phyloP scores from a whole-genome alignment of 1,284 basidiomycete species.

The Violaceomyces palustris region DNA sequence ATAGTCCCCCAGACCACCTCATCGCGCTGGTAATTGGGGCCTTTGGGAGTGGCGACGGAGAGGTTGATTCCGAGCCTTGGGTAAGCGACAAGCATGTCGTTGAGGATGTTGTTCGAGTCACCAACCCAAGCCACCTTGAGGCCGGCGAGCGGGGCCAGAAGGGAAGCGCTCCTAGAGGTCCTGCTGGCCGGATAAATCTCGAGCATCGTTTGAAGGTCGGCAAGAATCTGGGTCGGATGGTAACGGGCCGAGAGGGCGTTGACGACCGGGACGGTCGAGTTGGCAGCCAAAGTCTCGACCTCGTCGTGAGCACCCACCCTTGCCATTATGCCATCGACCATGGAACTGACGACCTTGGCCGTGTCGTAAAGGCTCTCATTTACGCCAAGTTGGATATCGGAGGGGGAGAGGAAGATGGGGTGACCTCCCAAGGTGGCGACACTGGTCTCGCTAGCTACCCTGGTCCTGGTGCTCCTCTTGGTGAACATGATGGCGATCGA shows the following conservation, averaged over 20 bases:
- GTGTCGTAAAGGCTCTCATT: constrained; percentile 85
- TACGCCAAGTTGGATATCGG: constrained; percentile 93
- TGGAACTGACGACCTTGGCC: constrained; percentile 74
- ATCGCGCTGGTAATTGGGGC: constrained; percentile 68
- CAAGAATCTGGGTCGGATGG: constrained; percentile 93
- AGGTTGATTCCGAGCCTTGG: constrained; percentile 85
- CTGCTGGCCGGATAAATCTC: constrained; percentile 58
- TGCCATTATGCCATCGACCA: constrained; percentile 96
- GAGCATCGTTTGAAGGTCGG: constrained; percentile 83
- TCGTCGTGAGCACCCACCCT: constrained; percentile 87
- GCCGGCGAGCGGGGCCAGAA: constrained; percentile 43
- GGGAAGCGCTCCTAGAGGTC: constrained; percentile 58
- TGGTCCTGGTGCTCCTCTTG: constrained; percentile 88
- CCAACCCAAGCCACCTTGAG: constrained; percentile 72
- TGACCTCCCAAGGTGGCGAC: constrained; percentile 60
- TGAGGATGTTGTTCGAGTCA: constrained; percentile 90
- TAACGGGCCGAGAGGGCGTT: constrained; percentile 92
- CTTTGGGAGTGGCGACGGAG: constrained; percentile 72
- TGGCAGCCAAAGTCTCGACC: constrained; percentile 81
- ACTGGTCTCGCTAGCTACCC: constrained; percentile 76
- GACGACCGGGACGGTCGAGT: constrained; percentile 87
- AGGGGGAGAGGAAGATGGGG: constrained; percentile 83
- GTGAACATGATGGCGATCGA: constrained; percentile 84
- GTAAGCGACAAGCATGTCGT: constrained; percentile 93
- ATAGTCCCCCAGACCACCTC: constrained; percentile 63